These are phyloP conservation scores for Austroboletus festivus DNA, from an alignment of 768 basidiomycete species.

Conservation along the genomic window DNA sequence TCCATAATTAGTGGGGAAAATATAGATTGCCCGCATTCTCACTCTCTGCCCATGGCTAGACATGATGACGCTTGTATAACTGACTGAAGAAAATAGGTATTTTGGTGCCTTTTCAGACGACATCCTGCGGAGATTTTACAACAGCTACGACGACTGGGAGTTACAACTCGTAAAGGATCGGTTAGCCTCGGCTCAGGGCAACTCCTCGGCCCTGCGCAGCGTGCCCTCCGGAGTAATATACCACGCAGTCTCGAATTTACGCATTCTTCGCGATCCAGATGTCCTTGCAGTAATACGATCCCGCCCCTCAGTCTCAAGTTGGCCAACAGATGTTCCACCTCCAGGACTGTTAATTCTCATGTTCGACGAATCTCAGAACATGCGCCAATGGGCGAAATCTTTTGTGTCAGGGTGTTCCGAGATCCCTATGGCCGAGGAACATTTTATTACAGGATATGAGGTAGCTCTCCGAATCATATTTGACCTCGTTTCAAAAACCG, in stretches of 20 bases:
- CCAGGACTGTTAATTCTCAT: slow-evolving; percentile 59
- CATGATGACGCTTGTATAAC: slow-evolving; percentile 1
- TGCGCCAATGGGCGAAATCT: slow-evolving; percentile 60
- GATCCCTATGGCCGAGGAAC: slow-evolving; percentile 44
- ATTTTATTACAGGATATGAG: slow-evolving; percentile 48
- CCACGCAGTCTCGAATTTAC: slow-evolving; percentile 61
- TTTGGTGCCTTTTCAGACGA: slow-evolving; percentile 61
- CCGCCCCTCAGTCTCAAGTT: slow-evolving; percentile 33
- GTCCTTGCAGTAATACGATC: slow-evolving; percentile 37
- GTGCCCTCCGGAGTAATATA: slow-evolving; percentile 53
- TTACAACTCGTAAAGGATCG: slow-evolving; percentile 47
- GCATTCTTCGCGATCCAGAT: slow-evolving; percentile 48
- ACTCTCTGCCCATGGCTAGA: slow-evolving; percentile 5
- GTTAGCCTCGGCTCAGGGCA: slow-evolving; percentile 32
- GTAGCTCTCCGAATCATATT: slow-evolving; percentile 43
- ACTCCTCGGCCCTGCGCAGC: slow-evolving; percentile 34
- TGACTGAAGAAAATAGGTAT: slow-evolving; percentile 49
- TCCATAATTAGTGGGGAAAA: not conserved
- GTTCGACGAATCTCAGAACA: slow-evolving; percentile 43
- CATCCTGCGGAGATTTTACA: slow-evolving; percentile 56
- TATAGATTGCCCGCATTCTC: slow-evolving; percentile 8
- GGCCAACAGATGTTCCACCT: slow-evolving; percentile 60
- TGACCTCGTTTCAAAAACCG: slow-evolving; percentile 15
- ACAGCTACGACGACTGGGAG: slow-evolving; percentile 67
- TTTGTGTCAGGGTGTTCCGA: slow-evolving; percentile 41